These are phyloP conservation scores for Venturia effusa DNA, from an alignment of 2,329 filamentous ascomycete species.

Conservation along the genomic window DNA sequence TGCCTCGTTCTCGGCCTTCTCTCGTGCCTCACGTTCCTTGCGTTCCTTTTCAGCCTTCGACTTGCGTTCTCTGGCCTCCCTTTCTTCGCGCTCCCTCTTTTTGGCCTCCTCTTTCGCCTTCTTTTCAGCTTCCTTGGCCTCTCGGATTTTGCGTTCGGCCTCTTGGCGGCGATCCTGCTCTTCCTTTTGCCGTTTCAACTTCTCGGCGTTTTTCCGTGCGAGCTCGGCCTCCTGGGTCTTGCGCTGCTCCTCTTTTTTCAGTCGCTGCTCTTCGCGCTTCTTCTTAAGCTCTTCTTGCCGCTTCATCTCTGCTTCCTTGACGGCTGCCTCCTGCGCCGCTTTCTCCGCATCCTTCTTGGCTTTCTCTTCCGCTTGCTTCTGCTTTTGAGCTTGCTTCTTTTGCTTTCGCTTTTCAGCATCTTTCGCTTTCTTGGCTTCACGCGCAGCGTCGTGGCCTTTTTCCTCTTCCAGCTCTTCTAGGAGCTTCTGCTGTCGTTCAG, in stretches of 20 bases:
- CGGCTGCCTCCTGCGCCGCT: conserved; percentile 72
- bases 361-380: conserved; percentile 82
- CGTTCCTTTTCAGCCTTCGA: conserved; percentile 55
- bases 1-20: conserved; percentile 45
- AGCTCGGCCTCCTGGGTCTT: conserved; percentile 86
- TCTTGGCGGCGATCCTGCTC: conserved; percentile 80
- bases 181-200: conserved; percentile 66
- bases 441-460: conserved; percentile 60
- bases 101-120: conserved; percentile 60
- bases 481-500: conserved; percentile 81
- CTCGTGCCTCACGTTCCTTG: conserved; percentile 46
- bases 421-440: conserved; percentile 85
- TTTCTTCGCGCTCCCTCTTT: conserved; percentile 63
- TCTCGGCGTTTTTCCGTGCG: conserved; percentile 74
- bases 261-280: conserved; percentile 81
- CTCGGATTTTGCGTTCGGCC: conserved; percentile 69
- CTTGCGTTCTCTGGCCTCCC: conserved; percentile 59
- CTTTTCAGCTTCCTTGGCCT: conserved; percentile 71
- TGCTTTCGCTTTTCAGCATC: conserved; percentile 94
- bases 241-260: conserved; percentile 81
- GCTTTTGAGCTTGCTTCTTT: conserved; percentile 81
- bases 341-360: conserved; percentile 80
- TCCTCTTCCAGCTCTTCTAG: conserved; percentile 89
- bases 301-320: conserved; percentile 64
- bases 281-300: conserved; percentile 69